Evolutionary conservation across 1,139 yeast species (phyloP), one percentile per base, ranked within the genome.

Genomic region (Kurtzmaniella quercitrusa): DNA sequence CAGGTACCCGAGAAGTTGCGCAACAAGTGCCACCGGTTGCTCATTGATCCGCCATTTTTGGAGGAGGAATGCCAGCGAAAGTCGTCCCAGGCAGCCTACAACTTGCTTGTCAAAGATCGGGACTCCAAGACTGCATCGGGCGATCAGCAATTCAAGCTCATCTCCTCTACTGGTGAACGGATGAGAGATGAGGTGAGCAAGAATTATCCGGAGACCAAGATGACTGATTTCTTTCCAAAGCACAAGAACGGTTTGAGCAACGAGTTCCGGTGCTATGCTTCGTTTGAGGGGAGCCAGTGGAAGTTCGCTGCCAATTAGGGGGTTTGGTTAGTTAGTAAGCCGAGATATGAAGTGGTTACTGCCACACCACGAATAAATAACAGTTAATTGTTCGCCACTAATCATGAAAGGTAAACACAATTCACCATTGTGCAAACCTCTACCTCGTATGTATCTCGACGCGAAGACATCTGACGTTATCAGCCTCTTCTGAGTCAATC

Each of bases 11-110:
- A 65, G 1, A 66, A 69, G 39, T 66, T 87, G 39, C 71, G 69
- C 50, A 77, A 85, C 40, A 81, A 77, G 53, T 83, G 87, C 44
- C 84, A 89, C 57, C 68, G 95, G 51, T 59, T 88, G n/a, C 65
- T 90, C 46, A 81, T 89, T 12, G 97, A 90, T 60, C 96, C 96
- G 1, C 97, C 96, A 23, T 90, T 87, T 56, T 68, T 90, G 46
- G 88, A 86, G 51, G 80, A 75, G 39, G 89, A 84, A 42, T 89
- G 96, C 56, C 96, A 90, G 61, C 68, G 78, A 12, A 86, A 85
- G 53, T 83, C 88, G 1, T 77, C 94, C 0, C 57, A 73, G 39
- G 84, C 94, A 2, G 94, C 93, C 0, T 70, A 80, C 37, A 75
- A 79, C 41, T 63, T 89, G 41, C 60, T 85, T 43, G 71, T 69